A percentile compares a stretch with the other conserved stretches of the same genome.
Conservation (phyloP, 345 rosid genomes). For the Crucihimalaya himalaica region DNA sequence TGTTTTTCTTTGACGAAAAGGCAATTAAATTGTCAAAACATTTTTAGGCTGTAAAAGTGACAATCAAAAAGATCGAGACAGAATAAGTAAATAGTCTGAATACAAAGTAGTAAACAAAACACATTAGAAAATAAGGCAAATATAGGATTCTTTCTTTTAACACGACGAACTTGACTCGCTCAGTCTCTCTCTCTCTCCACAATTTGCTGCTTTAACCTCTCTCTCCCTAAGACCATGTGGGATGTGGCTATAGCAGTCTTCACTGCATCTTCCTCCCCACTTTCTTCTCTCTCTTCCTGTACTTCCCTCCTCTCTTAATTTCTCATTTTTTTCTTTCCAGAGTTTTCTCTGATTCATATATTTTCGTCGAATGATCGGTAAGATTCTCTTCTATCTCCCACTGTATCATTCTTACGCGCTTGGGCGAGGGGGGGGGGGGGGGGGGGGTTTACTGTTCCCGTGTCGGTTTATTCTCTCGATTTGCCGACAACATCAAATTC, state of each 20-base stretch:
- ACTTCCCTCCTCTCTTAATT: conserved; percentile 17
- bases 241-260: conserved; percentile 41
- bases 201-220: conserved; percentile 31
- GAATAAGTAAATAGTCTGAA: background rate
- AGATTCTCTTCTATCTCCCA: conserved; percentile 36
- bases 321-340: background rate
- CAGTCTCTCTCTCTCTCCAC: conserved; percentile 26
- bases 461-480: conserved; percentile 10
- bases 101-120: conserved; percentile 2
- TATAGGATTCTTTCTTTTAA: conserved; percentile 39
- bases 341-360: conserved; percentile 39
- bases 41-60: background rate
- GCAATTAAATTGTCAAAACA: conserved; percentile 2
- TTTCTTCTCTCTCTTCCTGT: conserved; percentile 30
- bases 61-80: conserved; percentile 8
- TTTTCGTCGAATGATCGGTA: conserved; percentile 59
- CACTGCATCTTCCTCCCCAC: conserved; percentile 43
- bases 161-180: conserved; percentile 34
- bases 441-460: conserved; percentile 14
- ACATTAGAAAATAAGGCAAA: conserved; percentile 11
- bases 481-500: conserved; percentile 27
- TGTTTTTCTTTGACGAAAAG: background rate
- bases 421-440: too few relatives aligned
- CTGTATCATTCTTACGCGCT: conserved; percentile 10
- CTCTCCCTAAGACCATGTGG: conserved; percentile 29